These are phyloP conservation scores for Lentinus tigrinus DNA, from an alignment of 768 basidiomycete species.

Conservation along the genomic window DNA sequence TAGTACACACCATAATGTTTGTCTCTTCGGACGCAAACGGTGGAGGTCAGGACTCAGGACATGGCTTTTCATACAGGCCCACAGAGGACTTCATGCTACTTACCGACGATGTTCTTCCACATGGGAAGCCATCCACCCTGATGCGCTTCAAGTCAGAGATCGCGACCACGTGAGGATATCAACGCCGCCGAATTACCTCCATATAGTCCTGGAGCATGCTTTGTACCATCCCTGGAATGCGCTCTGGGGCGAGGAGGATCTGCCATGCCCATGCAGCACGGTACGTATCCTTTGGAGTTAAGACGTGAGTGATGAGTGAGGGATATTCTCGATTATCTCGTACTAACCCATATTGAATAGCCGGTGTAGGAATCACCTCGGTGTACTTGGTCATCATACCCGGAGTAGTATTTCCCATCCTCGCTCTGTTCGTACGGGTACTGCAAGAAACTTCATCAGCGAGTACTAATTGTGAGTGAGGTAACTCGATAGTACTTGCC, in stretches of 20 bases:
- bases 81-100: conserved; percentile 10
- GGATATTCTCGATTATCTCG: background rate
- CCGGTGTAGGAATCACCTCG: conserved; percentile 72
- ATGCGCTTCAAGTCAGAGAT: background rate
- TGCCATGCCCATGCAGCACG: conserved; percentile 80
- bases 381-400: conserved; percentile 67
- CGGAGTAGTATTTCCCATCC: conserved; percentile 69
- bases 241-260: conserved; percentile 73
- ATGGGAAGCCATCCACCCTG: conserved; percentile 83
- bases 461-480: too few relatives aligned
- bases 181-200: conserved; percentile 40
- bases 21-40: conserved; percentile 45
- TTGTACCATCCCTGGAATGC: conserved; percentile 68
- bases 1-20: conserved; percentile 67
- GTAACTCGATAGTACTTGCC: conserved; percentile 29
- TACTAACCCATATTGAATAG: conserved; percentile 73
- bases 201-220: conserved; percentile 81
- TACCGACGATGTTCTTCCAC: conserved; percentile 85
- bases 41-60: too few relatives aligned
- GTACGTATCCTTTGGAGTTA: conserved; percentile 59
- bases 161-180: too few relatives aligned
- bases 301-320: background rate
- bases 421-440: conserved; percentile 80
- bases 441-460: conserved; percentile 32
- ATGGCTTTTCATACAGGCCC: too few relatives aligned